Conservation (phyloP, 2,329 filamentous ascomycete species). For the Cladosporium halotolerans region DNA sequence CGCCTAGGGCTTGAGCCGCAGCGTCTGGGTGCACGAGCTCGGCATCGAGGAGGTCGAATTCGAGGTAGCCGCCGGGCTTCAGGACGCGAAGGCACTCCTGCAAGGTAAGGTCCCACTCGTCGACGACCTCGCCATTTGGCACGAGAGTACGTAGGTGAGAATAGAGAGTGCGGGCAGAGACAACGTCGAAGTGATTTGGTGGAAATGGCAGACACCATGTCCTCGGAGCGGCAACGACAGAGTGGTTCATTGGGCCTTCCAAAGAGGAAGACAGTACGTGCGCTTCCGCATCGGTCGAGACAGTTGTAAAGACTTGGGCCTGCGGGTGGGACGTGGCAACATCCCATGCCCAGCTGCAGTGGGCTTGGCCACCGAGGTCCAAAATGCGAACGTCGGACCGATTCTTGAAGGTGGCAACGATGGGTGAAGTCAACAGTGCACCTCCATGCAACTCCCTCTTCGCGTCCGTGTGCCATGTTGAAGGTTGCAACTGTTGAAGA, state of each 20-base stretch:
- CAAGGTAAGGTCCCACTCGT: conserved; percentile 85
- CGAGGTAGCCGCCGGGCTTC: conserved; percentile 87
- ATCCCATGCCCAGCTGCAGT: conserved; percentile 95
- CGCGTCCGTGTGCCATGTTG: conserved; percentile 59
- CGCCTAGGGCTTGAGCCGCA: conserved; percentile 71
- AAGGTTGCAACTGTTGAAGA: conserved; percentile 59
- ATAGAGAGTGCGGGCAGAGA: conserved; percentile 84
- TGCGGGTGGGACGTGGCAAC: conserved; percentile 80
- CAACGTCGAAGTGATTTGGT: conserved; percentile 79
- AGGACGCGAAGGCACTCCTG: conserved; percentile 83
- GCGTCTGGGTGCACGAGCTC: conserved; percentile 82
- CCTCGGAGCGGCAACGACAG: conserved; percentile 69
- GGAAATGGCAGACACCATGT: conserved; percentile 80
- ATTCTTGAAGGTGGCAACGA: conserved; percentile 32
- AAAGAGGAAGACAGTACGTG: conserved; percentile 59
- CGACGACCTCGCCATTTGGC: conserved; percentile 46
- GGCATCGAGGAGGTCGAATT: conserved; percentile 84
- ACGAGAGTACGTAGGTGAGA: conserved; percentile 65
- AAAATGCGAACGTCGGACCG: conserved; percentile 59
- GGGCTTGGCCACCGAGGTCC: conserved; percentile 76
- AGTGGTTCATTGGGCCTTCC: conserved; percentile 80
- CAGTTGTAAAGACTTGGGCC: conserved; percentile 78
- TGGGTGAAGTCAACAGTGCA: conserved; percentile 51
- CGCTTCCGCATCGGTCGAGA: conserved; percentile 31
- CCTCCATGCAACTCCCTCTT: conserved; percentile 56